Conservation (phyloP, 1,284 basidiomycete genomes). For the Heliocybe sulcata region DNA sequence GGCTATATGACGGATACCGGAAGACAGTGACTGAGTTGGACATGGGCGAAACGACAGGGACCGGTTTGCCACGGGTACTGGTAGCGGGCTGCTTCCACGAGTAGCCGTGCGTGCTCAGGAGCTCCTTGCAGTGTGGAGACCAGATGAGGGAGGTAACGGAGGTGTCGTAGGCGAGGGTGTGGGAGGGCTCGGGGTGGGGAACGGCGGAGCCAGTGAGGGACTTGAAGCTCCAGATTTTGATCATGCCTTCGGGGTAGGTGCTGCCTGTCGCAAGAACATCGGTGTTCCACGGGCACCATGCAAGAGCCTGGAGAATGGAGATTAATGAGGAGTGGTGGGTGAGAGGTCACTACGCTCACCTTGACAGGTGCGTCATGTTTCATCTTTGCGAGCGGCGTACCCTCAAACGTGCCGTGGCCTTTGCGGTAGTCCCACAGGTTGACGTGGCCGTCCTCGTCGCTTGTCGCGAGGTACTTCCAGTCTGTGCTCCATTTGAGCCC, state of each 20-base stretch:
- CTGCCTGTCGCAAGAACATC: conserved; percentile 65
- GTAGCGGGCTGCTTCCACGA: conserved; percentile 19
- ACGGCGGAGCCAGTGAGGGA: conserved; percentile 15
- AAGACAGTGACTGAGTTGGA: conserved; percentile 42
- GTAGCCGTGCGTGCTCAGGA: conserved; percentile 59
- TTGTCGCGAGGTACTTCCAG: conserved; percentile 31
- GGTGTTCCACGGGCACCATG: conserved; percentile 73
- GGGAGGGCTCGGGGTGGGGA: conserved; percentile 40
- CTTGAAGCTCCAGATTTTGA: conserved; percentile 49
- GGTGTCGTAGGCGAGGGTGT: conserved; percentile 42
- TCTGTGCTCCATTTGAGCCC: conserved; percentile 39
- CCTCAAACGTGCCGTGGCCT: conserved; percentile 21
- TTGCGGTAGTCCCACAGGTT: conserved; percentile 39
- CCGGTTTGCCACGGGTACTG: neutral
- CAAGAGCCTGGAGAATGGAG: conserved; percentile 41
- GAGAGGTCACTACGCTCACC: conserved; percentile 24
- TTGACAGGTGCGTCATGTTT: conserved; percentile 50
- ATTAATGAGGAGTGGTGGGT: neutral
- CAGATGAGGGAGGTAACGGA: conserved; percentile 65
- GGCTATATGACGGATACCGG: conserved; percentile 29
- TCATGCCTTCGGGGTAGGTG: conserved; percentile 56
- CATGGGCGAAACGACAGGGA: conserved; percentile 24
- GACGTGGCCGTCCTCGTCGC: conserved; percentile 34
- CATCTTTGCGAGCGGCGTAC: conserved; percentile 32
- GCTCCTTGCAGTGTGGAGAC: conserved; percentile 58